phyloP scores from a whole-genome alignment of 2,329 filamentous ascomycete species.

The Talaromyces sp. region DNA sequence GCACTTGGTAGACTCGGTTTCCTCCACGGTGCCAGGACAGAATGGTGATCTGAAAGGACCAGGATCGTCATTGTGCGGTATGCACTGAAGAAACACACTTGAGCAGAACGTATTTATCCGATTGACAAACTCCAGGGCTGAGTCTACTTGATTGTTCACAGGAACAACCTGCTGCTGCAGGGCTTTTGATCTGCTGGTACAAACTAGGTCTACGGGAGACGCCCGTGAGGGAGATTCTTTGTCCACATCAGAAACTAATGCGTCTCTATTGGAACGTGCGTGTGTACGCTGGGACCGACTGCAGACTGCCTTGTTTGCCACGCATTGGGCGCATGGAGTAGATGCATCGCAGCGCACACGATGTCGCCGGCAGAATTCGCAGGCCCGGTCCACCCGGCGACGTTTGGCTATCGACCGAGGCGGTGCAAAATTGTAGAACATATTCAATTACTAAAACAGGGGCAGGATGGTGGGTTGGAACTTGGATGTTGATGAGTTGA shows the following conservation, averaged over 20 bases:
- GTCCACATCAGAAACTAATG: not conserved
- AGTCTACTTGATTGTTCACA: not conserved
- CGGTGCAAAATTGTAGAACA: not conserved
- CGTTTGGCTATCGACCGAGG: not conserved
- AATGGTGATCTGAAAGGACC: not conserved
- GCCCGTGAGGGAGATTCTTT: not conserved
- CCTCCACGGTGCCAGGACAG: not conserved
- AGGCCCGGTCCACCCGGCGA: not conserved
- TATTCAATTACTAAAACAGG: not conserved
- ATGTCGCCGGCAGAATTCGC: not conserved
- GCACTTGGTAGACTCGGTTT: not conserved
- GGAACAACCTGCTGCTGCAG: not conserved
- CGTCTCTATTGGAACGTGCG: not conserved
- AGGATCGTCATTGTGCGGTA: not conserved
- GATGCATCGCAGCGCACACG: not conserved
- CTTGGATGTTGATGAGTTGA: not conserved
- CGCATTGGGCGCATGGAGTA: not conserved
- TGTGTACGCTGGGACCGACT: not conserved
- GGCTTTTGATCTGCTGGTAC: not conserved
- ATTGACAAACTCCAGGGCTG: not conserved
- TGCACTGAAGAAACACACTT: not conserved
- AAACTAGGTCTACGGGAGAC: not conserved
- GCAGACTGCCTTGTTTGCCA: not conserved
- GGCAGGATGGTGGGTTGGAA: not conserved
- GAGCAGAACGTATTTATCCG: not conserved